A percentile compares a stretch with the other conserved stretches of the same genome.
These are phyloP conservation scores for Entophlyctis luteolus DNA, from an alignment of 192 early-diverging fungal species.

Conservation along the genomic window DNA sequence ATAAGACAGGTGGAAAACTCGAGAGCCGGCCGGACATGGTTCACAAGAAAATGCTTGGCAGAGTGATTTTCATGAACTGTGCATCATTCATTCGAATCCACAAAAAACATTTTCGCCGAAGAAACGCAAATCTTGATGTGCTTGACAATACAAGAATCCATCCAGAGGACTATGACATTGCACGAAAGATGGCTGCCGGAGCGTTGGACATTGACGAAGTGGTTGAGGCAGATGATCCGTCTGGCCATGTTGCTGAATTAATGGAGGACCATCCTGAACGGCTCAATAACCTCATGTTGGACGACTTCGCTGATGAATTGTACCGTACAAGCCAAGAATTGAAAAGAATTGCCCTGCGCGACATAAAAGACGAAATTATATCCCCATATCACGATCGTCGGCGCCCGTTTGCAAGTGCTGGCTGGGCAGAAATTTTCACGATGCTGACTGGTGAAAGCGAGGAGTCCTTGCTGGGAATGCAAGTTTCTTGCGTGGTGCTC, in stretches of 20 bases:
- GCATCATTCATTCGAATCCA: slow-evolving; percentile 85
- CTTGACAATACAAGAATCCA: slow-evolving; percentile 94
- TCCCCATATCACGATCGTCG: slow-evolving; percentile 73
- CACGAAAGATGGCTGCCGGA: slow-evolving; percentile 94
- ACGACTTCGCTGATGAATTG: slow-evolving; percentile 85
- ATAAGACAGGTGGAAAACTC: slow-evolving; percentile 42
- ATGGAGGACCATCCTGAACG: slow-evolving; percentile 66
- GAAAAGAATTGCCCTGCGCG: slow-evolving; percentile 72
- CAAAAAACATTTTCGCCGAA: slow-evolving; percentile 39
- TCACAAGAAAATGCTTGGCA: slow-evolving; percentile 58
- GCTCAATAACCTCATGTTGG: slow-evolving; percentile 81
- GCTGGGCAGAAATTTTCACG: slow-evolving; percentile 60
- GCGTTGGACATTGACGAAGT: slow-evolving; percentile 78
- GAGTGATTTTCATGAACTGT: slow-evolving; percentile 85
- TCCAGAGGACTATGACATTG: slow-evolving; percentile 90
- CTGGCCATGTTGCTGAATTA: slow-evolving; percentile 72
- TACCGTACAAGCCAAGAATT: slow-evolving; percentile 67
- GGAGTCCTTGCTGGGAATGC: slow-evolving; percentile 59
- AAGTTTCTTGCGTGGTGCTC: slow-evolving; percentile 66
- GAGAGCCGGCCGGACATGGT: slow-evolving; percentile 73
- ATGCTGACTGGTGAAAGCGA: slow-evolving; percentile 85
- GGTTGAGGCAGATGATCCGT: slow-evolving; percentile 65
- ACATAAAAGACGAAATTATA: slow-evolving; percentile 86
- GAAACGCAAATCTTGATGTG: slow-evolving; percentile 60
- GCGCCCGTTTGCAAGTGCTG: slow-evolving; percentile 53